A percentile compares a stretch with the other conserved stretches of the same genome.
These are phyloP conservation scores for Fusarium heterosporum DNA, from an alignment of 2,329 filamentous ascomycete genomes.

Conservation along the genomic window DNA sequence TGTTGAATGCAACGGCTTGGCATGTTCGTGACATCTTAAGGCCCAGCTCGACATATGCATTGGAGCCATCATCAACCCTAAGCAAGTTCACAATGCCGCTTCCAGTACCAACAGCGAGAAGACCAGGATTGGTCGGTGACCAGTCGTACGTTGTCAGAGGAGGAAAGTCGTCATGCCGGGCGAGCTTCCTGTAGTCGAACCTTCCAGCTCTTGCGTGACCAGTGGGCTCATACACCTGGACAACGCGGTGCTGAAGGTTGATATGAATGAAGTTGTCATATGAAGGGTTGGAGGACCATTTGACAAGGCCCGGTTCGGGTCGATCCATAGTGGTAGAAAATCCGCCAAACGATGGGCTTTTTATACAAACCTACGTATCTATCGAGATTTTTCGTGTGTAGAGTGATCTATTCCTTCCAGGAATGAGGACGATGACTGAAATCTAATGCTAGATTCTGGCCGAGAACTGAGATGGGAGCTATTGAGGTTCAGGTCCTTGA, in stretches of 20 bases:
- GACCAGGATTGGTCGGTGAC: slow-evolving; percentile 70
- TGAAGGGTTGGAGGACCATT: slow-evolving; percentile 71
- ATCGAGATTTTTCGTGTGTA: background rate
- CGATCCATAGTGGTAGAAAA: slow-evolving; percentile 61
- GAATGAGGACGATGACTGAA: slow-evolving; percentile 3
- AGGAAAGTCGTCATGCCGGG: slow-evolving; percentile 72
- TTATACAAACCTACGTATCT: background rate
- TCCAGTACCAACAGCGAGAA: slow-evolving; percentile 80
- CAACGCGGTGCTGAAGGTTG: slow-evolving; percentile 71
- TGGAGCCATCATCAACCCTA: slow-evolving; percentile 77
- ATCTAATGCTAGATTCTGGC: background rate
- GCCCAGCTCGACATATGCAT: slow-evolving; percentile 72
- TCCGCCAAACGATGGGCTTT: background rate
- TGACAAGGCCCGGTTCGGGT: slow-evolving; percentile 71
- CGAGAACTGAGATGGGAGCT: slow-evolving; percentile 16
- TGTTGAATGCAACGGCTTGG: slow-evolving; percentile 84
- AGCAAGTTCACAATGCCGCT: slow-evolving; percentile 81
- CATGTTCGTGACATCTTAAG: slow-evolving; percentile 82
- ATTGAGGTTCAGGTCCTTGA: slow-evolving; percentile 1
- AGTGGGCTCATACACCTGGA: slow-evolving; percentile 72
- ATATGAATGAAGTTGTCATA: slow-evolving; percentile 73
- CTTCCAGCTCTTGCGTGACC: slow-evolving; percentile 67
- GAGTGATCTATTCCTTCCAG: background rate
- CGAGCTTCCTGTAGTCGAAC: slow-evolving; percentile 69
- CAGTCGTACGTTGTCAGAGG: slow-evolving; percentile 75